Base-by-base conservation (phyloP, 2,329 filamentous ascomycete species). In the Ascochyta clinopodiicola region DNA sequence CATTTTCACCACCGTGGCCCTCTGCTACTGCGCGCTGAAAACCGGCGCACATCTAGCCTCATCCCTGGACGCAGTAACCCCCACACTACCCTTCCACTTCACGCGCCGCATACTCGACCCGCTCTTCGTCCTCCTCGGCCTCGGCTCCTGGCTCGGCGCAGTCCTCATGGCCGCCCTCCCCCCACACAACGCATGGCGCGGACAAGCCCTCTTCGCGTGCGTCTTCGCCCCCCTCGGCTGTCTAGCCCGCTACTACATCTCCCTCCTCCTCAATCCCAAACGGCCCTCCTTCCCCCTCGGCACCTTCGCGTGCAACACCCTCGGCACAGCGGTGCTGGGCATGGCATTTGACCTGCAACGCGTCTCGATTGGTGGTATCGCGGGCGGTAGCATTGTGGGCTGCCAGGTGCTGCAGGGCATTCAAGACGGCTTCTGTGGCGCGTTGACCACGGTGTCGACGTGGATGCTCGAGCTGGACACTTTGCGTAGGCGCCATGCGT, bases 151-250 rank as follows among this genome's bases (percentile, higher is more conserved):
- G 94, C 74, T 94, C 13, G 92, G 87, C 1, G 88, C 91, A 1
- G 74, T 95, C 2, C 72, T 95, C 22, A 79, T 97, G 52, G 82
- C 86, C 34, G 84, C 89, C 44, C 86, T 89, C 62, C 90, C 92
- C 0, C 91, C 91, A 0, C 68, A 77, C 17, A 82, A 90, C 36
- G 77, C 77, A 17, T 96, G 92, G 93, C 89, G 93, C 35, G 88
- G 89, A 2, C 79, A 87, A 42, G 89, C 85, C 0, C 78, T 91
- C 0, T 94, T 96, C 65, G 84, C 92, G 0, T 80, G 95, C 24
- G 86, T 92, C 2, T 95, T 97, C 66, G 90, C 92, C 1, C 94
- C 94, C 0, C 63, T 91, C 0, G 94, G 94, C 0, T 93, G 89
- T 63, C 76, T 96, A 0, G 70, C 83, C 0, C 85, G 94, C 3